Evolutionary conservation across 129 eudicot genomes (phyloP).

Genomic region (Flaveria robusta): DNA sequence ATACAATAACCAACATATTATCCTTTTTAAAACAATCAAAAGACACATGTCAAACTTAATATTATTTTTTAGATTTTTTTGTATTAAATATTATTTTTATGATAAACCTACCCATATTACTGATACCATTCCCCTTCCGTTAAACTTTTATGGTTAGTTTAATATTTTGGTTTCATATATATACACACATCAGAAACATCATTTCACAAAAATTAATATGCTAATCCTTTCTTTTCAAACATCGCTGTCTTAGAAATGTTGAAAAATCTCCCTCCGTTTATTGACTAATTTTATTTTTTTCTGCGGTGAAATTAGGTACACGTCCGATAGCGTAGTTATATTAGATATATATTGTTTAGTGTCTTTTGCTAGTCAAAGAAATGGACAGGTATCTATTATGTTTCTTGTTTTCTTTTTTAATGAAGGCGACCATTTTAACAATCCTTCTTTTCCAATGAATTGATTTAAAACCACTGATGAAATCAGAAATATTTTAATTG

Average conservation of each 20-base stretch:
- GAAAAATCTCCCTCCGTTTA: constrained; percentile 17
- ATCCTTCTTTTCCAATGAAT: constrained; percentile 4
- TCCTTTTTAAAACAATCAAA: too few species aligned
- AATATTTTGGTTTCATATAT: too few species aligned
- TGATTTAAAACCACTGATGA: not conserved
- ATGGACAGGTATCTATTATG: constrained; percentile 15
- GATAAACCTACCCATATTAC: too few species aligned
- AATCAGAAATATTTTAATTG: too few species aligned
- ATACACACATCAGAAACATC: too few species aligned
- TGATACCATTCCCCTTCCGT: too few species aligned
- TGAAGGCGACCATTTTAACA: constrained; percentile 19
- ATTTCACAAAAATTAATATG: constrained; percentile 1
- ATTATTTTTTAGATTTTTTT: too few species aligned
- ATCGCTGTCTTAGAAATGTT: constrained; percentile 23
- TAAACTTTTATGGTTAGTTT: too few species aligned
- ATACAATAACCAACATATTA: too few species aligned
- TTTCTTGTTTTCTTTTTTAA: not conserved
- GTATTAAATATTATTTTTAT: too few species aligned
- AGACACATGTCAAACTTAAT: too few species aligned
- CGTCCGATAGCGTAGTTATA: constrained; percentile 27
- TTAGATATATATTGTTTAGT: constrained; percentile 8
- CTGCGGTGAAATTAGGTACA: constrained; percentile 34
- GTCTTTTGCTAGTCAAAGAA: constrained; percentile 22
- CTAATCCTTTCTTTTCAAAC: not conserved
- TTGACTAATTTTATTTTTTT: constrained; percentile 26